A percentile compares a stretch with the other conserved stretches of the same genome.
Conservation (phyloP, 2,329 filamentous ascomycete species). For the Arthrobotrys conoides region DNA sequence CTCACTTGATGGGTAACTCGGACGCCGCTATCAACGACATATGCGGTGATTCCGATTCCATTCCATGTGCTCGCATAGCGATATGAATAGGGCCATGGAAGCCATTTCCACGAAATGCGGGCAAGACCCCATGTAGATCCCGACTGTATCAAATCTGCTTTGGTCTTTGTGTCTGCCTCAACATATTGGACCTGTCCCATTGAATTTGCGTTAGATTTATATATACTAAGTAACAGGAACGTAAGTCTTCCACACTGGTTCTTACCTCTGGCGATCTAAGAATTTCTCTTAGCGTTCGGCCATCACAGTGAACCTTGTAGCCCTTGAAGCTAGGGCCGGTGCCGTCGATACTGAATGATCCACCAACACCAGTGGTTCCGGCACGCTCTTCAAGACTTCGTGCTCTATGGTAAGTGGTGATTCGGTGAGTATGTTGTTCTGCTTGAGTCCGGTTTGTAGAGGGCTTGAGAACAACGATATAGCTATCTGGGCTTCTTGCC, state of each 20-base stretch:
- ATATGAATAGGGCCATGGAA: constrained; percentile 65
- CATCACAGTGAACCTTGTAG: constrained; percentile 29
- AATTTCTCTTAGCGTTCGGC: constrained; percentile 34
- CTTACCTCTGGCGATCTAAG: constrained; percentile 36
- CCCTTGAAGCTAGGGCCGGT: constrained; percentile 31
- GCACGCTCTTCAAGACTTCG: constrained; percentile 3
- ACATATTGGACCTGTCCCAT: constrained; percentile 35
- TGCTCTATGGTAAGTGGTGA: constrained; percentile 8
- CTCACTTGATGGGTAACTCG: constrained; percentile 59
- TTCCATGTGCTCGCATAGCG: constrained; percentile 62
- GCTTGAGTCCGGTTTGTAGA: constrained; percentile 64
- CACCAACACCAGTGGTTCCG: constrained; percentile 17
- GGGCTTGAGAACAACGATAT: constrained; percentile 76
- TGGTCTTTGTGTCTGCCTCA: constrained; percentile 22
- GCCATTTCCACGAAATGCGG: constrained; percentile 70
- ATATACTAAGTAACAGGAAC: background rate
- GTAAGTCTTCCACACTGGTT: background rate
- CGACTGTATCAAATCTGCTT: constrained; percentile 1
- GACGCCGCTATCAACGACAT: constrained; percentile 67
- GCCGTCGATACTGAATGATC: constrained; percentile 13
- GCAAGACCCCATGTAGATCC: constrained; percentile 69
- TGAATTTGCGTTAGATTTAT: constrained; percentile 1
- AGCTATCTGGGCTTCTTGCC: constrained; percentile 72
- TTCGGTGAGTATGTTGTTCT: constrained; percentile 32
- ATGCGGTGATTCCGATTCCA: constrained; percentile 65